These are phyloP conservation scores for Lipomyces orientalis DNA, from an alignment of 805 yeast genomes.

Conservation along the genomic window DNA sequence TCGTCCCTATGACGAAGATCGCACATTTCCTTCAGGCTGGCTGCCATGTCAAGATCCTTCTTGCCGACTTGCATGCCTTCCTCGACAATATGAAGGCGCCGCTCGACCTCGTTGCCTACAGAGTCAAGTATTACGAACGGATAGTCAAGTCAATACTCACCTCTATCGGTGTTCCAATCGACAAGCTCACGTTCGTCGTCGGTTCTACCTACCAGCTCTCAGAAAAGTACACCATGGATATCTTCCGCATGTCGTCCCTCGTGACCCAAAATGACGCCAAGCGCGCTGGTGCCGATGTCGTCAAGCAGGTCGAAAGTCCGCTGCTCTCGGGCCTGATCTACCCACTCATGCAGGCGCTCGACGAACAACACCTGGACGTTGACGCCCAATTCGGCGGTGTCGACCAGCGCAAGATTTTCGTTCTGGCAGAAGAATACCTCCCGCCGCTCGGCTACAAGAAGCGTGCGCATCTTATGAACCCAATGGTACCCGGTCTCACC, in stretches of 20 bases:
- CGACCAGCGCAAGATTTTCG: conserved; percentile 97
- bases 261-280: conserved; percentile 96
- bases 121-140: conserved; percentile 88
- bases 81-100: conserved; percentile 99
- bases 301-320: conserved; percentile 95
- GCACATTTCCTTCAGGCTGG: conserved; percentile 97
- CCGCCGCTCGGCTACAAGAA: conserved; percentile 88
- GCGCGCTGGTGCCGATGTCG: conserved; percentile 99
- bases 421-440: conserved; percentile 92
- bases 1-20: conserved; percentile 95
- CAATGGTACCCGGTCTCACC: conserved; percentile 96
- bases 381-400: conserved; percentile 99
- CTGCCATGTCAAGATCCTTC: conserved; percentile 85
- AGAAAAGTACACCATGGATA: conserved; percentile 82
- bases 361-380: conserved; percentile 84
- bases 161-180: conserved; percentile 90
- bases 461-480: conserved; percentile 98
- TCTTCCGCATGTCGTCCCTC: conserved; percentile 80
- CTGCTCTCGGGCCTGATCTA: conserved; percentile 90
- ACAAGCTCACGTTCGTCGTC: conserved; percentile 76
- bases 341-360: conserved; percentile 98
- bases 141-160: conserved; percentile 83
- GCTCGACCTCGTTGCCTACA: conserved; percentile 81
- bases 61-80: conserved; percentile 96
- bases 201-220: conserved; percentile 91